Evolutionary conservation across 768 basidiomycete genomes (phyloP).

Genomic region (Boletales sp.): DNA sequence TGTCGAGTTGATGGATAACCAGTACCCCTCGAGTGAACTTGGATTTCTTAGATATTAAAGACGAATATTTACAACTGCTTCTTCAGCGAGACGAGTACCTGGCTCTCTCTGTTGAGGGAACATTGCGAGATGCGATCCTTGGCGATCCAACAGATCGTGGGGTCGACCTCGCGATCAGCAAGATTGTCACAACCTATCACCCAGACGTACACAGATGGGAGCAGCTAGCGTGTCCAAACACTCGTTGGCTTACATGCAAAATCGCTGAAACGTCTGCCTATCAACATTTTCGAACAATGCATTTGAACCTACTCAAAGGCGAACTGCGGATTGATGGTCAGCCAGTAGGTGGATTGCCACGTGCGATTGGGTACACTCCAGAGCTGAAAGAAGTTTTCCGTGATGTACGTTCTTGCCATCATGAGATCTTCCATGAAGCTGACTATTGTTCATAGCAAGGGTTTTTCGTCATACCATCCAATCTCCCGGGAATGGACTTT

Average conservation of each 20-base stretch:
- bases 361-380: too few species aligned
- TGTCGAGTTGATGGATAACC: not conserved
- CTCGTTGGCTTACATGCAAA: constrained; percentile 13
- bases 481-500: too few species aligned
- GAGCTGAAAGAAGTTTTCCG: too few species aligned
- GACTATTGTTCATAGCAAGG: too few species aligned
- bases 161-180: constrained; percentile 10
- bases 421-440: too few species aligned
- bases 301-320: constrained; percentile 15
- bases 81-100: constrained; percentile 22
- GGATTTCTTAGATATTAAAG: too few species aligned
- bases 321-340: constrained; percentile 17
- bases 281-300: not conserved
- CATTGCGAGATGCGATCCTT: not conserved
- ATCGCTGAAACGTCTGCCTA: not conserved
- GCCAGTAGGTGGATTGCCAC: not conserved
- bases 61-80: not conserved
- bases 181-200: constrained; percentile 6
- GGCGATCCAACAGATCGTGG: constrained; percentile 3
- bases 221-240: not conserved
- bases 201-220: constrained; percentile 10
- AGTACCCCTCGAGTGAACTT: too few species aligned
- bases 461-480: too few species aligned
- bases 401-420: too few species aligned
- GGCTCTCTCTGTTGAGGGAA: constrained; percentile 15